Conservation (phyloP, 2,329 filamentous ascomycete species). For the Cercospora brassicicola region DNA sequence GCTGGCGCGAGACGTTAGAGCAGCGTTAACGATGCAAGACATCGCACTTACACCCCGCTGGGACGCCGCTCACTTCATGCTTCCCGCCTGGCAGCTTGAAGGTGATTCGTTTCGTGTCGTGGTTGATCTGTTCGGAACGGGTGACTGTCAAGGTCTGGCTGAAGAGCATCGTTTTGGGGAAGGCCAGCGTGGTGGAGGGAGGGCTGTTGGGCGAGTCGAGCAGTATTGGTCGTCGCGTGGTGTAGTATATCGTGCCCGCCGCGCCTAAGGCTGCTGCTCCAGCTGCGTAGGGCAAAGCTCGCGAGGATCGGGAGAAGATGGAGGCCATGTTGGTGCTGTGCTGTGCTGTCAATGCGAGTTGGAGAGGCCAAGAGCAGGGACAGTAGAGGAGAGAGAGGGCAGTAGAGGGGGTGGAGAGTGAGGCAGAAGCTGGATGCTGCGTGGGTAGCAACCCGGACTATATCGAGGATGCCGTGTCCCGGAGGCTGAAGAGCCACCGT, state of each 20-base stretch:
- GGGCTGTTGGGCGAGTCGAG: slow-evolving; percentile 35
- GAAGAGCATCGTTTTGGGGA: slow-evolving; percentile 39
- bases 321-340: slow-evolving; percentile 20
- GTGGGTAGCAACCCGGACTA: not conserved
- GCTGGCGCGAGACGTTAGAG: slow-evolving; percentile 37
- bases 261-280: slow-evolving; percentile 20
- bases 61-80: slow-evolving; percentile 34
- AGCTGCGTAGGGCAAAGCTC: slow-evolving; percentile 23
- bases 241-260: slow-evolving; percentile 20
- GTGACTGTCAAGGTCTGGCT: slow-evolving; percentile 34
- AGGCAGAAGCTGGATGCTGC: not conserved
- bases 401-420: not conserved
- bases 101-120: slow-evolving; percentile 38
- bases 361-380: not conserved
- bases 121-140: slow-evolving; percentile 37
- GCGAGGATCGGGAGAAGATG: slow-evolving; percentile 21
- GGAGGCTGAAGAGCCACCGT: not conserved
- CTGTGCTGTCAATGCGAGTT: not conserved
- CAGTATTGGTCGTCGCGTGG: slow-evolving; percentile 17
- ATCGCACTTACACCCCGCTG: slow-evolving; percentile 30
- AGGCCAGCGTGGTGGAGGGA: slow-evolving; percentile 31
- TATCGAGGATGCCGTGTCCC: not conserved
- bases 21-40: not conserved
- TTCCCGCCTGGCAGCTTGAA: slow-evolving; percentile 36
- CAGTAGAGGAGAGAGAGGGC: not conserved